Evolutionary conservation across 805 yeast species (phyloP), one percentile per base, ranked within the genome.

Genomic region (Ogataea philodendri): DNA sequence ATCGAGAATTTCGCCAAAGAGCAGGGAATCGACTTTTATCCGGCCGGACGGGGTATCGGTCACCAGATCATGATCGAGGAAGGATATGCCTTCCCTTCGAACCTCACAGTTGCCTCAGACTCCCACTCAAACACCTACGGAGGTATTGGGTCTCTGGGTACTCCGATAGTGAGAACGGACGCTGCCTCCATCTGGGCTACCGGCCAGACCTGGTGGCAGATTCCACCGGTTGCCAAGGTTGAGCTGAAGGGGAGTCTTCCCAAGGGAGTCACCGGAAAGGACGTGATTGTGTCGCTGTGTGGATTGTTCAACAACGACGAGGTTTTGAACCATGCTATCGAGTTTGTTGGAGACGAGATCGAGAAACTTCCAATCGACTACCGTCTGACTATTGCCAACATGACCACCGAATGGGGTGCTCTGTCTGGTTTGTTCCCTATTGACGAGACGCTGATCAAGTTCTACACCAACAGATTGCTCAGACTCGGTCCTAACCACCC

Each of bases 171-270:
- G 38, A 77, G 99, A 63, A 93, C 99, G 0, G 99, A 93, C 63
- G 98, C 97, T 15, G 99, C 99, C 4, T 78, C 97, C 7, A 90
- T 93, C 48, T 93, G 99, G 99, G 97, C 99, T 9, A 93, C 99
- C 0, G 97, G 97, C 25, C 95, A 88, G 66, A 93, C 98, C 3
- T 93, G 99, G 99, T 93, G 98, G 98, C 98, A 94, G 74, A 86
- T 93, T 37, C 99, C 99, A 3, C 97, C 98, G 1, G 97, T 93
- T 15, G 98, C 97, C 22, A 78, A 80, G 53, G 97, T 93, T 7
- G 94, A 86, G 60, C 72, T 93, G 37, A 69, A 73, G 46, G 96
- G 96, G 26, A 62, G 74, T 48, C 72, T 93, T 40, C 96, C 94
- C 9, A 64, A 72, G 32, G 96, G 96, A 11, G 88, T 86, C 11